Percentiles rank a stretch among this genome's conserved stretches.
phyloP scores from a whole-genome alignment of 2,329 filamentous ascomycete genomes.

The Fusarium palustre region DNA sequence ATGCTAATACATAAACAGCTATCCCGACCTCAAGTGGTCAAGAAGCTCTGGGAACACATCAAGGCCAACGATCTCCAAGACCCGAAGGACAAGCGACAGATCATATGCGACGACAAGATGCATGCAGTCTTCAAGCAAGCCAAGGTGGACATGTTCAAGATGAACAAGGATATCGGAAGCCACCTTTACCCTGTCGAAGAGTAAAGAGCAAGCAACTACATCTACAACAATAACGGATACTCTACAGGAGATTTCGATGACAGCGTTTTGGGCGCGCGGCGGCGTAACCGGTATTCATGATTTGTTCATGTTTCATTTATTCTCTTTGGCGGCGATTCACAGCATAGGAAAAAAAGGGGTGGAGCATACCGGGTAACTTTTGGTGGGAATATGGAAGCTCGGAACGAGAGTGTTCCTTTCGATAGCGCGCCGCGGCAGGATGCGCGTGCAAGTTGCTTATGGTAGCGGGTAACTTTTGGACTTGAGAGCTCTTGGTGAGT shows the following conservation, averaged over 20 bases:
- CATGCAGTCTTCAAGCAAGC: constrained; percentile 91
- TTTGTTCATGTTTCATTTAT: constrained; percentile 43
- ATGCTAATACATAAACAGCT: constrained; percentile 64
- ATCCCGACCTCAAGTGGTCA: constrained; percentile 94
- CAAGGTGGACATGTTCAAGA: constrained; percentile 97
- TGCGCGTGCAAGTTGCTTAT: background rate
- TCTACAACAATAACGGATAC: constrained; percentile 1
- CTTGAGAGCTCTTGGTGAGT: background rate
- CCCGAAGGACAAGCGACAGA: constrained; percentile 90
- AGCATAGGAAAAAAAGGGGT: constrained; percentile 37
- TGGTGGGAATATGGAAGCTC: constrained; percentile 15
- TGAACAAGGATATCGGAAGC: constrained; percentile 95
- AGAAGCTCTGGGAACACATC: constrained; percentile 96
- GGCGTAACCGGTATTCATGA: constrained; percentile 47
- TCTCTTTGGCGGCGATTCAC: constrained; percentile 39
- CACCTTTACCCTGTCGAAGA: constrained; percentile 82
- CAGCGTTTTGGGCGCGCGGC: constrained; percentile 44
- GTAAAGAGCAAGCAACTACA: constrained; percentile 10
- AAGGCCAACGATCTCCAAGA: constrained; percentile 90
- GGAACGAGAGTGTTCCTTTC: background rate
- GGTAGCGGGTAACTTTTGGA: background rate
- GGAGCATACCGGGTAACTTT: constrained; percentile 35
- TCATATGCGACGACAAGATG: constrained; percentile 91
- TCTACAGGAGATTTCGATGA: constrained; percentile 36
- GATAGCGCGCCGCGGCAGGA: constrained; percentile 3